phyloP scores from a whole-genome alignment of 1,284 basidiomycete genomes.

The Ganoderma resinaceum region DNA sequence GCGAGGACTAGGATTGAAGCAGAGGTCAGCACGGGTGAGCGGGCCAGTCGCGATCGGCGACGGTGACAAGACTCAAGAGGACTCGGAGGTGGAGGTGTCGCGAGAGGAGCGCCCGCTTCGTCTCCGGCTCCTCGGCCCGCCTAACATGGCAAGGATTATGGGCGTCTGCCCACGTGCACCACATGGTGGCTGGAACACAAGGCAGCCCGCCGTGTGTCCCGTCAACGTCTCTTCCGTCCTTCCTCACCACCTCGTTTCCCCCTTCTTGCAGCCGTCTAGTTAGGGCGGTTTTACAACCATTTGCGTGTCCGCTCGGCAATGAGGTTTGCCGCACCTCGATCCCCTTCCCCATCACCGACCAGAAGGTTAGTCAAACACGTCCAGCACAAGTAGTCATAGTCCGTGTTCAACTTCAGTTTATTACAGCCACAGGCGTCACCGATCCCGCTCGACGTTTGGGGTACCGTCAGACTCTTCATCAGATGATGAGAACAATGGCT shows the following conservation, averaged over 20 bases:
- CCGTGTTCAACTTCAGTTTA: constrained; percentile 13
- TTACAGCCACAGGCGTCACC: constrained; percentile 21
- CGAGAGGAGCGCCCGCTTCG: too few relatives aligned
- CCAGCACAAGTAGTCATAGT: constrained; percentile 4
- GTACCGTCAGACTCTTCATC: constrained; percentile 56
- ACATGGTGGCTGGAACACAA: constrained; percentile 19
- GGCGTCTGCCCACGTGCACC: constrained; percentile 18
- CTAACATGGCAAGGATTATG: neutral
- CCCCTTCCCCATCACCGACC: constrained; percentile 65
- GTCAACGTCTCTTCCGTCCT: neutral
- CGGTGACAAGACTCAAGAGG: too few relatives aligned
- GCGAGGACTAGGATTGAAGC: neutral
- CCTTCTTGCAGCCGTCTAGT: neutral
- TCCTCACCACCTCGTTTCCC: neutral
- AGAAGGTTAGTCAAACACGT: constrained; percentile 47
- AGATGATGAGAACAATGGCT: constrained; percentile 49
- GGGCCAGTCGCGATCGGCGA: neutral
- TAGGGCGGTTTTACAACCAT: neutral
- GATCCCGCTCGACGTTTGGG: constrained; percentile 61
- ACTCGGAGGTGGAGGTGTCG: too few relatives aligned
- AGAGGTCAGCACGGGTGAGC: neutral
- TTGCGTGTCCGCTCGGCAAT: constrained; percentile 42
- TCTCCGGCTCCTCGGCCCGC: neutral
- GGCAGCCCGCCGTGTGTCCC: constrained; percentile 2
- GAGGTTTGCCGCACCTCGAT: constrained; percentile 69